These are phyloP conservation scores for Coemansia sp. DNA, from an alignment of 192 early-diverging fungal species.

Conservation along the genomic window DNA sequence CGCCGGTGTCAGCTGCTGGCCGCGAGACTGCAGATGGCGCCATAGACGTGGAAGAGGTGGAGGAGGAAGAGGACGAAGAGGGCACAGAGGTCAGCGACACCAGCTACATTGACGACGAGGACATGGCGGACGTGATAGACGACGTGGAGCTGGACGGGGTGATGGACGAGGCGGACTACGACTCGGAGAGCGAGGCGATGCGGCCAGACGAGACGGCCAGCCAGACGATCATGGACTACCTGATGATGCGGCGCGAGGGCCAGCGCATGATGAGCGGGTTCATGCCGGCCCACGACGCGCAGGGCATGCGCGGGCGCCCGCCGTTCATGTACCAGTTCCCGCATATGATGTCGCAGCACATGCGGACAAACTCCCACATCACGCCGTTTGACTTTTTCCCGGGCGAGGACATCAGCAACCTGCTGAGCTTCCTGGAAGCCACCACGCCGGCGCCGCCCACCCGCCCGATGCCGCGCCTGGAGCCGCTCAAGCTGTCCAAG, in stretches of 20 bases:
- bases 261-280: slow-evolving; percentile 16
- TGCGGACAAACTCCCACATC: slow-evolving; percentile 9
- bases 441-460: slow-evolving; percentile 28
- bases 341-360: slow-evolving; percentile 20
- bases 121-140: slow-evolving; percentile 2
- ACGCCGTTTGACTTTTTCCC: slow-evolving; percentile 40
- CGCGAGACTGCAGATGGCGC: slow-evolving; percentile 34
- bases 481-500: slow-evolving; percentile 31
- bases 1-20: slow-evolving; percentile 4
- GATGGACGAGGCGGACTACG: slow-evolving; percentile 4
- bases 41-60: slow-evolving; percentile 44
- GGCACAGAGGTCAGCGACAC: slow-evolving; percentile 6
- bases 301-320: slow-evolving; percentile 5
- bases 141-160: slow-evolving; percentile 10
- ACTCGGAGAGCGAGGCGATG: background rate
- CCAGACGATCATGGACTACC: slow-evolving; percentile 13
- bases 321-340: slow-evolving; percentile 28
- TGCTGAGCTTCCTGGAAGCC: slow-evolving; percentile 45
- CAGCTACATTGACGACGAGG: slow-evolving; percentile 13
- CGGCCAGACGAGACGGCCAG: slow-evolving; percentile 3
- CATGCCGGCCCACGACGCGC: background rate
- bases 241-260: slow-evolving; percentile 13
- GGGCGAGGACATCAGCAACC: slow-evolving; percentile 37
- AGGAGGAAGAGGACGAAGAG: slow-evolving; percentile 6
- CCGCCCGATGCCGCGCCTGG: slow-evolving; percentile 24